These are phyloP conservation scores for Malus asiatica DNA, from an alignment of 306 rosid species.

Conservation along the genomic window DNA sequence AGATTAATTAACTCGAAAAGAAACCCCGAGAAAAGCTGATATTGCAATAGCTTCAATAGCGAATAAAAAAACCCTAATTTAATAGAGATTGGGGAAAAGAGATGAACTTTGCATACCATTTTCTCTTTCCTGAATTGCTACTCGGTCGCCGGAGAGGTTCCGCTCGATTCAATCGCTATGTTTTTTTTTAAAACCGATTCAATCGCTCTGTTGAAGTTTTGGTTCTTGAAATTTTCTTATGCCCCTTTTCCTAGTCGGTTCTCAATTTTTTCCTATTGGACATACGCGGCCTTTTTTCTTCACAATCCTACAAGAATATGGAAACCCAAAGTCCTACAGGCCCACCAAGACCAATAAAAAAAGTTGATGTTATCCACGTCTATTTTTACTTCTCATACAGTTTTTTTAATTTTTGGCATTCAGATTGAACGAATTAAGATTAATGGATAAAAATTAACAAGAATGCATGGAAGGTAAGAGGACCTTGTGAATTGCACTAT, in stretches of 20 bases:
- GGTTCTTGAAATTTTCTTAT: not conserved
- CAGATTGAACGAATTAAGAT: too few species aligned
- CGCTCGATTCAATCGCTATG: not conserved
- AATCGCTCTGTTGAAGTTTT: not conserved
- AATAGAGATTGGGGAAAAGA: not conserved
- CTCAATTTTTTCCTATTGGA: not conserved
- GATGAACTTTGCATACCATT: not conserved
- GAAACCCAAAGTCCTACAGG: too few species aligned
- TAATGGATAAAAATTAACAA: too few species aligned
- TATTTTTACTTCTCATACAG: too few species aligned
- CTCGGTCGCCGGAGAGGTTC: not conserved
- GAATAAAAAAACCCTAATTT: not conserved
- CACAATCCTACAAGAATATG: too few species aligned
- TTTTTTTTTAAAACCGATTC: not conserved
- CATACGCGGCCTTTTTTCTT: not conserved
- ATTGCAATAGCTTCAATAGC: not conserved
- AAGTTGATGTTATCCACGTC: too few species aligned
- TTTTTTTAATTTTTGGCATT: too few species aligned
- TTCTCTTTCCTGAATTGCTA: not conserved
- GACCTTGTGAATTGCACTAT: too few species aligned
- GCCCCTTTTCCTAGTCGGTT: not conserved
- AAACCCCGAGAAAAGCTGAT: constrained; percentile 2
- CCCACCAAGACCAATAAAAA: too few species aligned
- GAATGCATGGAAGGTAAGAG: too few species aligned
- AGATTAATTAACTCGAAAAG: not conserved